Conservation (phyloP, 495 filamentous ascomycete species). For the Xylaria flabelliformis region DNA sequence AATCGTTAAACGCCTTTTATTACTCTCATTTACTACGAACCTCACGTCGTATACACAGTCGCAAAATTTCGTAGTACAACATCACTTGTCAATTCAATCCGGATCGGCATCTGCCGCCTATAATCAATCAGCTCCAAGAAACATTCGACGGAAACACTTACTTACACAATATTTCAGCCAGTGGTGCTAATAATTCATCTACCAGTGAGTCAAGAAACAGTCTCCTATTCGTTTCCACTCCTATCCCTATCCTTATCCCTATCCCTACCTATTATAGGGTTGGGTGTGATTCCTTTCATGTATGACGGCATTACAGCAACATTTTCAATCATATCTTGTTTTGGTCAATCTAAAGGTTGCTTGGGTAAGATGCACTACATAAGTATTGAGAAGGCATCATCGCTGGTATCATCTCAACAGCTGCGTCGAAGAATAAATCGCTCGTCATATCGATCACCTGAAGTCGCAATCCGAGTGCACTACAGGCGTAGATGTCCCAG, state of each 20-base stretch:
- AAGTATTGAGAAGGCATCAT: background rate
- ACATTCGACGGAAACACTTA: slow-evolving; percentile 2
- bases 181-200: slow-evolving; percentile 10
- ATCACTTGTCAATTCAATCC: slow-evolving; percentile 1
- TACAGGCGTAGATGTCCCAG: background rate
- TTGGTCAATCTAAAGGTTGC: background rate
- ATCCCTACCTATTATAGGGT: background rate
- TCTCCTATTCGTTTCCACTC: background rate
- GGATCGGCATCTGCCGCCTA: background rate
- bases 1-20: slow-evolving; percentile 1
- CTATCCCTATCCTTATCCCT: background rate
- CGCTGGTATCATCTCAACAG: background rate
- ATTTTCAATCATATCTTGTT: background rate
- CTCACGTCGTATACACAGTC: background rate
- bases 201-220: slow-evolving; percentile 4
- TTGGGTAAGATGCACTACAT: background rate
- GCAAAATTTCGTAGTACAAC: background rate
- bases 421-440: background rate
- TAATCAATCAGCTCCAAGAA: background rate
- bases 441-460: background rate
- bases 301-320: background rate
- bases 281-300: background rate
- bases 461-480: background rate
- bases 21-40: slow-evolving; percentile 9
- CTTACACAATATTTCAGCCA: background rate